Evolutionary conservation across 2,329 filamentous ascomycete genomes (phyloP), one percentile per base, ranked within the genome.

Genomic region (Monascus ruber): DNA sequence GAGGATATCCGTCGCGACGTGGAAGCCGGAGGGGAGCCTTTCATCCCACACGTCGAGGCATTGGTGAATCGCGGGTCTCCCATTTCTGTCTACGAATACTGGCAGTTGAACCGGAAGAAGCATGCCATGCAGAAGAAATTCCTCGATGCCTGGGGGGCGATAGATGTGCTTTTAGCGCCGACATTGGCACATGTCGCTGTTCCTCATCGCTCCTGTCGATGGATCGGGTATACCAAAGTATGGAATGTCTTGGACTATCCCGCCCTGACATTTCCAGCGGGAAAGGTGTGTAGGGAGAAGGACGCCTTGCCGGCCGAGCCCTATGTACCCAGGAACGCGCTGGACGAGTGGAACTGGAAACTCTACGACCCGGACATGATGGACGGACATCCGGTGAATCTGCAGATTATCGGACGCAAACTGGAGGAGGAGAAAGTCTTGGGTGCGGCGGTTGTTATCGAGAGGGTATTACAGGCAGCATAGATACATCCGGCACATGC

Each of bases 221-320:
- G 67, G 66, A 65, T 69, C 3, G 76, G 77, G 2, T 79, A 79
- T 47, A 78, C 75, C 1, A 77, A 77, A 48, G 64, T 78, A 5
- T 78, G 74, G 68, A 79, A 80, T 46, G 58, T 79, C 6, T 59
- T 81, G 0, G 77, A 82, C 49, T 81, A 81, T 47, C 64, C 74
- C 0, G 70, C 76, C 0, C 55, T 77, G 4, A 69, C 73, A 0
- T 58, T 81, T 9, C 77, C 77, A 0, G 70, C 68, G 9, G 74
- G 73, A 0, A 54, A 54, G 5, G 69, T 73, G 1, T 57, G 59
- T 1, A 59, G 63, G 33, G 53, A 62, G 4, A 56, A 68, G 34
- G 61, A 73, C 11, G 46, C 53, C 2, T 48, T 56, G 9, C 49
- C 59, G 0, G 58, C 54, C 40, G 51, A 50, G 5, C 53, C 53